Conservation (phyloP, 2,329 filamentous ascomycete species). For the Arthrobotrys megalospora region DNA sequence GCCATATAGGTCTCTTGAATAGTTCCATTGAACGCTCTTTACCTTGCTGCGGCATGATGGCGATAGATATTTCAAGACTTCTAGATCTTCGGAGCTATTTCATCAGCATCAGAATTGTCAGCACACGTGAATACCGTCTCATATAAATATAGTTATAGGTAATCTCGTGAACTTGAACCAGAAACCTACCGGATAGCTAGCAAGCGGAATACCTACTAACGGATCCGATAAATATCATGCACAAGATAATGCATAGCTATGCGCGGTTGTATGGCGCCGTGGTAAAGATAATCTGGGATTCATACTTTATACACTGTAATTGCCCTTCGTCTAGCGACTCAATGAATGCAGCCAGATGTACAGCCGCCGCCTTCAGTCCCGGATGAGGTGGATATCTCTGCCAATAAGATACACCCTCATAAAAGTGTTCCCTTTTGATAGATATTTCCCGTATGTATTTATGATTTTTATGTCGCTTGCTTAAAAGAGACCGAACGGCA, state of each 20-base stretch:
- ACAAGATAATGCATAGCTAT: too few species aligned
- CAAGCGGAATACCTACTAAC: too few species aligned
- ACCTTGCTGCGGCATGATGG: background rate
- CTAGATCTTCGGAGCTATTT: background rate
- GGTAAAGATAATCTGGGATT: background rate
- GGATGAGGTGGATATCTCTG: background rate
- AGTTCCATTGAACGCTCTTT: background rate
- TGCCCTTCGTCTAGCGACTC: background rate
- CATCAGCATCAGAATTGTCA: background rate
- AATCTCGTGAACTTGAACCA: too few species aligned
- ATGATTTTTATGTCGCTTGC: background rate
- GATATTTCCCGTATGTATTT: background rate
- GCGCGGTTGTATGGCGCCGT: too few species aligned
- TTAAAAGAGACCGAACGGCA: background rate
- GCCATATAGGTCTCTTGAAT: too few species aligned
- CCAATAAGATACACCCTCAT: too few species aligned
- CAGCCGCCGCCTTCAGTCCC: background rate
- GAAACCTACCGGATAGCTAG: too few species aligned
- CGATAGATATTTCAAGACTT: background rate
- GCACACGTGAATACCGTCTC: background rate
- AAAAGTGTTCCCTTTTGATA: background rate
- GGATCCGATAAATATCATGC: too few species aligned
- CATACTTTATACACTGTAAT: background rate
- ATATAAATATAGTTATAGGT: too few species aligned
- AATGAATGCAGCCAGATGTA: constrained; percentile 1